These are phyloP conservation scores for Aspergillus nomiae DNA, from an alignment of 2,329 filamentous ascomycete species.

Conservation along the genomic window DNA sequence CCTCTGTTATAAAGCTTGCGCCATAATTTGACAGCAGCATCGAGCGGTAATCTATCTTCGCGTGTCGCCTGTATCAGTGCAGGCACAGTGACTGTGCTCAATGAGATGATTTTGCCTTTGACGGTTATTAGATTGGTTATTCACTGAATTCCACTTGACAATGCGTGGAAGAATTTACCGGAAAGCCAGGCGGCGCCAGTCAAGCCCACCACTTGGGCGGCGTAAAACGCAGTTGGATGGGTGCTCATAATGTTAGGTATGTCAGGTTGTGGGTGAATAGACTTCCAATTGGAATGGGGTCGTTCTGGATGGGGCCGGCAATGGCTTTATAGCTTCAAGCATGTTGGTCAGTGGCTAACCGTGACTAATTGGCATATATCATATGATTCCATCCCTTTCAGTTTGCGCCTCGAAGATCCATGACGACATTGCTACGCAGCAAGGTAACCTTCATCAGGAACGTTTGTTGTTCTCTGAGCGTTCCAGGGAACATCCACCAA, in stretches of 20 bases:
- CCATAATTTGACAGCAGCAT: conserved; percentile 20
- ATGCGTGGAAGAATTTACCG: conserved; percentile 19
- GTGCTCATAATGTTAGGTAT: conserved; percentile 17
- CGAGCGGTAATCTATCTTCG: conserved; percentile 9
- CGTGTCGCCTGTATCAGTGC: conserved; percentile 24
- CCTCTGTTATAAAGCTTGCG: conserved; percentile 25
- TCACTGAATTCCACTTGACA: neutral
- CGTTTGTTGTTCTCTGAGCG: neutral
- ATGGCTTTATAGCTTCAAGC: conserved; percentile 1
- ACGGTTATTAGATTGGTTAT: neutral
- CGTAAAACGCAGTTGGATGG: conserved; percentile 23
- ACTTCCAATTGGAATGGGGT: neutral
- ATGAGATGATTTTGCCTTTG: conserved; percentile 29
- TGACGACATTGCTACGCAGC: conserved; percentile 10
- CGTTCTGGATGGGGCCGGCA: neutral
- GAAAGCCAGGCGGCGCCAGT: conserved; percentile 34
- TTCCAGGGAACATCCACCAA: too few relatives aligned
- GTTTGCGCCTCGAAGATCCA: neutral
- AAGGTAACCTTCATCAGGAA: neutral
- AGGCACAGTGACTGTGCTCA: conserved; percentile 29
- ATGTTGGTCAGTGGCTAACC: neutral
- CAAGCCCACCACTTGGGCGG: conserved; percentile 31
- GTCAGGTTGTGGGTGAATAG: neutral
- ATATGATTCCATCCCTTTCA: neutral
- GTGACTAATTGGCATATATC: neutral